phyloP scores from a whole-genome alignment of 2,329 filamentous ascomycete species.

The Cytospora piceae region DNA sequence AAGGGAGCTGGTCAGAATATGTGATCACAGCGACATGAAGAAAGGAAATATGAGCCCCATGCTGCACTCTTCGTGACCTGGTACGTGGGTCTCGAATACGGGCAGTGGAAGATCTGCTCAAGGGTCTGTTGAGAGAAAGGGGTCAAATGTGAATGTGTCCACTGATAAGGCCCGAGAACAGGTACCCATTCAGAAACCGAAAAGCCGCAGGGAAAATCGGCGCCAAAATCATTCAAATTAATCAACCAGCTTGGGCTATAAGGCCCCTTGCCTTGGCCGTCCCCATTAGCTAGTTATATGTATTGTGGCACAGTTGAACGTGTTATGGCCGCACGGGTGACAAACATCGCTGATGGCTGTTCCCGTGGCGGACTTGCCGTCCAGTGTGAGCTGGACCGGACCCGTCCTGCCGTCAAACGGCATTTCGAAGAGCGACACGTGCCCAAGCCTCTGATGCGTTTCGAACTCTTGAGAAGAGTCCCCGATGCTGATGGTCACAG shows the following conservation, averaged over 20 bases:
- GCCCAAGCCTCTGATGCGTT: constrained; percentile 37
- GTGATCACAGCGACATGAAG: background rate
- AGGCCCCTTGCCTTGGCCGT: background rate
- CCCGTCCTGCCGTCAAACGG: constrained; percentile 45
- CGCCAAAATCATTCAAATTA: background rate
- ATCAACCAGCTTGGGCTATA: background rate
- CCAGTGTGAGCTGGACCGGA: constrained; percentile 44
- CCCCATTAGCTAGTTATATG: constrained; percentile 4
- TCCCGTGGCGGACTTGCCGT: constrained; percentile 43
- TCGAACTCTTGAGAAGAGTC: constrained; percentile 38
- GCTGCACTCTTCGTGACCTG: too few species aligned
- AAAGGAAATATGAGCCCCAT: background rate
- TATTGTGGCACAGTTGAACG: constrained; percentile 40
- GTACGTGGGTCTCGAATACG: too few species aligned
- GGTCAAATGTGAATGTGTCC: background rate
- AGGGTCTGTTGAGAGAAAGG: background rate
- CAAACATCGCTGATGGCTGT: constrained; percentile 42
- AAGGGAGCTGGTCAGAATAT: background rate
- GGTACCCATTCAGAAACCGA: too few species aligned
- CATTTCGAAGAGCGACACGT: constrained; percentile 44
- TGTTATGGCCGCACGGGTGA: constrained; percentile 36
- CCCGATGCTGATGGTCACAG: constrained; percentile 45
- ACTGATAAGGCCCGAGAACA: background rate
- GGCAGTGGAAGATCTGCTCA: too few species aligned
- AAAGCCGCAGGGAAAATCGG: background rate